phyloP scores from a whole-genome alignment of 352 stramenopile genomes.

The Pythium myriotylum region DNA sequence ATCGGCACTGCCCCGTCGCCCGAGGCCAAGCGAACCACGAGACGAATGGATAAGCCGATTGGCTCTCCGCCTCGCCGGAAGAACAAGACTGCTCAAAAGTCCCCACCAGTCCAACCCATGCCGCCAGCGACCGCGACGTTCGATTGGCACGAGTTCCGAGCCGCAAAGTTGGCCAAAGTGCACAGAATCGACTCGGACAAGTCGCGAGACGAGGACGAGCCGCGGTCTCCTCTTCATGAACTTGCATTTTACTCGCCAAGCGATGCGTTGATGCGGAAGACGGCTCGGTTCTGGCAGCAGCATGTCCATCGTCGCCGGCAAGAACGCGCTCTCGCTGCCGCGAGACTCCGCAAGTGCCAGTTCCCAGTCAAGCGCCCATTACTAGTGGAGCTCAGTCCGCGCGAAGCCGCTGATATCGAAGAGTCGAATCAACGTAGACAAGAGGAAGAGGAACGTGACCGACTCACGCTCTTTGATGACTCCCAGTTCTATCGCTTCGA shows the following conservation, averaged over 20 bases:
- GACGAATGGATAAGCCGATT: background rate
- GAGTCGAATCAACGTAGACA: constrained; percentile 16
- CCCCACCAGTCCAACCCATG: background rate
- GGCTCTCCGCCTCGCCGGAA: background rate
- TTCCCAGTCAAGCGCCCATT: constrained; percentile 33
- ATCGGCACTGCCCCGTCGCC: background rate
- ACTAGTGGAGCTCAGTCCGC: constrained; percentile 26
- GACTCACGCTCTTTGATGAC: constrained; percentile 39
- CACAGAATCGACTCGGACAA: background rate
- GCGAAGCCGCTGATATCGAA: constrained; percentile 11
- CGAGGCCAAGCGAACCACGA: background rate
- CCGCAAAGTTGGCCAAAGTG: constrained; percentile 22
- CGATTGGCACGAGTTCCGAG: constrained; percentile 40
- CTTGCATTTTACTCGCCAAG: constrained; percentile 58
- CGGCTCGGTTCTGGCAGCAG: constrained; percentile 42
- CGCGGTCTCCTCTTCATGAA: constrained; percentile 5
- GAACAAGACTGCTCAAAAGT: background rate
- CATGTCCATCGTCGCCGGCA: constrained; percentile 29
- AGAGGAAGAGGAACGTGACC: constrained; percentile 17
- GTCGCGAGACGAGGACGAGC: constrained; percentile 1
- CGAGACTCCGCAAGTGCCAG: constrained; percentile 25
- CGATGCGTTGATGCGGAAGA: constrained; percentile 53
- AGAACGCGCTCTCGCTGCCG: constrained; percentile 22
- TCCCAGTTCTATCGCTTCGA: constrained; percentile 27
- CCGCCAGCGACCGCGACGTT: constrained; percentile 10